Base-by-base conservation (phyloP, 768 basidiomycete genomes). In the Sporobolomyces pararoseus region DNA sequence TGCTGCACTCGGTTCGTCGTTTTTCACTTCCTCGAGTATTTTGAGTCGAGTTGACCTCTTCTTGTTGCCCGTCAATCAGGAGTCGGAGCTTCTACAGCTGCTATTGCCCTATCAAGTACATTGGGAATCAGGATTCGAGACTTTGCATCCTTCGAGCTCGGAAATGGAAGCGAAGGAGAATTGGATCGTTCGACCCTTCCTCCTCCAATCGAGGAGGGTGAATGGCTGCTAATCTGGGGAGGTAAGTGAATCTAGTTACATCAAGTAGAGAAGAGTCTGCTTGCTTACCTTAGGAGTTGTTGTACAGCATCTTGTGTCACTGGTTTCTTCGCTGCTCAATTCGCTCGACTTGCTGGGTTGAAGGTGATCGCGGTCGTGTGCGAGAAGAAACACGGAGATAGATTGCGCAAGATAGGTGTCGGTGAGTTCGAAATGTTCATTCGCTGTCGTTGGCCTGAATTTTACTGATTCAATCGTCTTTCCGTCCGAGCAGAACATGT, bases 221-320 rank as follows among this genome's bases (percentile, higher is more conserved):
- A 66, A 1, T 66, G 34, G 21, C 14, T 66, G 2, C n/a, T 66
- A 7, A 49, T 66, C 9, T 66, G 65, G 65, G 65, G 65, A 50
- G 64, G 64, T 65, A 32, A 54, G 63, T 46, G n/a, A 42, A 10
- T 17, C 39, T 10, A 42, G n/a, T n/a, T 17, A 42, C 17, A 9
- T 42, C 39, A 42, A 17, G 17, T 42, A 42, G 39, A 42, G 39
- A 9, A 42, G 39, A n/a, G n/a, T n/a, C 39, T 42, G 17, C 10
- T 10, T 9, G 17, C 39, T 42, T 17, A 42, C 39, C 39, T n/a
- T n/a, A 42, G 39, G 9, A 9, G 39, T 10, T 12, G 29, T 47
- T 31, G 60, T 29, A 27, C 27, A 37, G 32, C 49, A 7, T 63
- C 61, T 10, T 49, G 42, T 35, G 62, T 63, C 12, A 66, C 65